These are phyloP conservation scores for Vickermania ingenoplastis DNA, from an alignment of 208 protist species.

Conservation along the genomic window DNA sequence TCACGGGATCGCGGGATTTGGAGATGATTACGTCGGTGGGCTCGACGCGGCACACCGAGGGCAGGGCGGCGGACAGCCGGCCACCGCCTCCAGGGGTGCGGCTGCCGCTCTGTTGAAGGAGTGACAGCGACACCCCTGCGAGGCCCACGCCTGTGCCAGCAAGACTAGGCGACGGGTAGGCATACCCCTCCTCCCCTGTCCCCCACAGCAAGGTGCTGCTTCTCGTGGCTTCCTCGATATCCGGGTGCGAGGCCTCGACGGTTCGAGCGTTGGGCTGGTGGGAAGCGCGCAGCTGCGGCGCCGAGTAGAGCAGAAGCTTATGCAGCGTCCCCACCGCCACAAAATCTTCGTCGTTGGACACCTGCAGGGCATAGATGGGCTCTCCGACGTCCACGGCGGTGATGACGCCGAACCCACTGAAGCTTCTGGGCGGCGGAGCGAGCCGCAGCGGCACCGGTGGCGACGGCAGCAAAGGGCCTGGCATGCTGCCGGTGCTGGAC, in stretches of 20 bases:
- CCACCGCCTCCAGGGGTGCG: too few relatives aligned
- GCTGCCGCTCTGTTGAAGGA: neutral
- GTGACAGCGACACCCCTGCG: neutral
- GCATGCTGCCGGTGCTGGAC: too few relatives aligned
- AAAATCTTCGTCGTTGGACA: constrained; percentile 18
- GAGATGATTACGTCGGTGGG: constrained; percentile 12
- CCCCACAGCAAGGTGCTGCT: neutral
- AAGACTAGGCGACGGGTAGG: neutral
- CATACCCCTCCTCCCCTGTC: neutral
- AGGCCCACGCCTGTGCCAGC: neutral
- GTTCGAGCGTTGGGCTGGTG: neutral
- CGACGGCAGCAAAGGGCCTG: too few relatives aligned
- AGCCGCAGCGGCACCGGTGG: too few relatives aligned
- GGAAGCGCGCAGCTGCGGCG: constrained; percentile 9
- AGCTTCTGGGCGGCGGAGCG: neutral
- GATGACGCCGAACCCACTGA: neutral
- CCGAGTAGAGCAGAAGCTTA: constrained; percentile 21
- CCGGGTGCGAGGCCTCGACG: neutral
- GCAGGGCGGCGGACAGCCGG: neutral
- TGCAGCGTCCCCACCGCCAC: constrained; percentile 25
- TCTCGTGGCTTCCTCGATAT: neutral
- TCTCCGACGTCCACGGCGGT: constrained; percentile 13
- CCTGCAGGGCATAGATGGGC: constrained; percentile 24
- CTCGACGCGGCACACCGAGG: neutral
- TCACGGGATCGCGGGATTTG: constrained; percentile 11